Evolutionary conservation across 148 eudicot species (phyloP), one percentile per base, ranked within the genome.

Genomic region (Simmondsia chinensis): DNA sequence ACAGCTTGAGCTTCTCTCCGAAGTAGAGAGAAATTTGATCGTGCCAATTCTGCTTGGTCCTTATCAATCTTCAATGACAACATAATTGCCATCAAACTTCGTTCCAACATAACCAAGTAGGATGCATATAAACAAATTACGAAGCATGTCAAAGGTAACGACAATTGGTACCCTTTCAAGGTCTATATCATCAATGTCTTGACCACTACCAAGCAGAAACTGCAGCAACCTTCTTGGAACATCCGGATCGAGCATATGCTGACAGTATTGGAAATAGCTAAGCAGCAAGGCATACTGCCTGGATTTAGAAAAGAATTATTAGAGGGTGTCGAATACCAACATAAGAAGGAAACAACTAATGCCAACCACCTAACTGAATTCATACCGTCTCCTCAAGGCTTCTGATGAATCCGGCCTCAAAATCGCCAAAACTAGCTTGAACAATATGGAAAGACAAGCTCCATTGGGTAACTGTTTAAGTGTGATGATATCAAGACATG

Each of bases 191-290:
- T 71, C 99, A 62, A 68, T 59, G 37, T 76, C 86, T 48, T 79
- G 81, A 57, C 72, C 86, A 60, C 70, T 62, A 20, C 70, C 73
- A 47, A 88, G 66, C 49, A 93, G 66, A 20, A 69, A 73, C 63
- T 86, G 94, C 56, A 93, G 65, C 64, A 86, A 56, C 37, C 80
- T 77, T 48, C 71, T 62, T 18, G 96, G 89, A 60, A 93, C 78
- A 66, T 82, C 91, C 41, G 99, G 95, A 60, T 93, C 83, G 65
- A 86, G 83, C 76, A 80, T 72, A 67, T 93, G 96, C 59, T 68
- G 80, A 61, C 96, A 93, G 68, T 93, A 93, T 74, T 86, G 99
- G 73, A 80, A 72, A 61, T 86, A 93, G 64, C 96, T 82, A 16
- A 93, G 73, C 29, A 93, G 78, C 64, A 93, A 67, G 0, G 99